A percentile compares a stretch with the other conserved stretches of the same genome.
Evolutionary conservation across 2,329 filamentous ascomycete genomes (phyloP).

Genomic region (Aspergillus viridinutans): DNA sequence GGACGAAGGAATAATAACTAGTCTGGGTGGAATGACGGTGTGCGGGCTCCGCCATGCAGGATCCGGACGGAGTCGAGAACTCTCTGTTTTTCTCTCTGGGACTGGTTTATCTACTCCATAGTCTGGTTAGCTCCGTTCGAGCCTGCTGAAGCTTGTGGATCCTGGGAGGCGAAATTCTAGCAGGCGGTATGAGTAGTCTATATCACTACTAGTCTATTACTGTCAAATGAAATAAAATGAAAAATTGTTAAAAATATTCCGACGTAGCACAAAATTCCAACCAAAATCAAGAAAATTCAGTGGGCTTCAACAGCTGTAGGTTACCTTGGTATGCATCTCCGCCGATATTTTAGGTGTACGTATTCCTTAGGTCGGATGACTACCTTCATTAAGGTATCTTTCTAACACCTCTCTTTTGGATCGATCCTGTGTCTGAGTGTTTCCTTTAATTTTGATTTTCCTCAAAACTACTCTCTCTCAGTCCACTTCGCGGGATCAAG

Average conservation of each 20-base stretch:
- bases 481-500: neutral
- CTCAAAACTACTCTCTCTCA: neutral
- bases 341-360: neutral
- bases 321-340: neutral
- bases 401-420: neutral
- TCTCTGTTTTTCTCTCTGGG: neutral
- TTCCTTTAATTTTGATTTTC: neutral
- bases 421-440: neutral
- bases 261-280: neutral
- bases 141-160: neutral
- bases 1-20: neutral
- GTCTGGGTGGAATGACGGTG: conserved; percentile 22
- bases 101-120: neutral
- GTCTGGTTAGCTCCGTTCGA: neutral
- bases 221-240: neutral
- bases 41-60: conserved; percentile 10
- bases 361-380: neutral
- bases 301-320: neutral
- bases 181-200: too few species aligned
- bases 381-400: neutral
- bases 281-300: neutral
- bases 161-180: neutral
- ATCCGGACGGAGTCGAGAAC: neutral
- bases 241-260: neutral
- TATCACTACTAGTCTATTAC: too few species aligned